phyloP scores from a whole-genome alignment of 225 moss, liverwort and hornwort species.

The Polytrichum formosum region DNA sequence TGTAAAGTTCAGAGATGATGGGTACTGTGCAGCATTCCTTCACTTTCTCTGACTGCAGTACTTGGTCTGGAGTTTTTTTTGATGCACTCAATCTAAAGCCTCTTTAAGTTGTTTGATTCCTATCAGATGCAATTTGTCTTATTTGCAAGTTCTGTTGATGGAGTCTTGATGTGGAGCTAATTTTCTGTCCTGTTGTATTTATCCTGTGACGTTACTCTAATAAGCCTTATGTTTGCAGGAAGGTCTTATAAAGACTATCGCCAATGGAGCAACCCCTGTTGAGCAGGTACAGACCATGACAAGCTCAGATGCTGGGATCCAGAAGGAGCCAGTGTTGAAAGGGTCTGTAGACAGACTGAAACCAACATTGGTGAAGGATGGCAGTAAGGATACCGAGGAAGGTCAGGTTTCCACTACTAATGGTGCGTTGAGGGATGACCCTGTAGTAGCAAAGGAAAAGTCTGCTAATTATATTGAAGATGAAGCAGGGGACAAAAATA shows the following conservation, averaged over 20 bases:
- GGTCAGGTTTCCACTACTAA: constrained; percentile 64
- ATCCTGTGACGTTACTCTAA: not conserved
- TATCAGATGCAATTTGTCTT: too few species aligned
- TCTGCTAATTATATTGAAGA: constrained; percentile 65
- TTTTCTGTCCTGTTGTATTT: too few species aligned
- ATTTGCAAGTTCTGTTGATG: too few species aligned
- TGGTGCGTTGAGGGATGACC: constrained; percentile 84
- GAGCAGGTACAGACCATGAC: constrained; percentile 33
- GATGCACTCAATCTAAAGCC: too few species aligned
- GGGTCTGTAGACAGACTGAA: constrained; percentile 44
- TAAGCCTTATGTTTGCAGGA: constrained; percentile 45
- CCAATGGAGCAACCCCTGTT: constrained; percentile 56
- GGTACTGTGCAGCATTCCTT: too few species aligned
- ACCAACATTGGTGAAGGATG: constrained; percentile 45
- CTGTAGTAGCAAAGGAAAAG: constrained; percentile 70
- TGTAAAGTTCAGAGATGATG: too few species aligned
- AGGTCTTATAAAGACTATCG: constrained; percentile 65
- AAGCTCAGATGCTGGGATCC: constrained; percentile 34
- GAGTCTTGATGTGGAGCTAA: too few species aligned
- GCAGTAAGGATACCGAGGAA: constrained; percentile 66
- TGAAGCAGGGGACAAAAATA: constrained; percentile 68
- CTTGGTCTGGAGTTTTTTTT: too few species aligned
- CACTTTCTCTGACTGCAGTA: too few species aligned
- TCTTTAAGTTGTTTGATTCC: too few species aligned
- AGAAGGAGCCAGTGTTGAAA: constrained; percentile 36